Evolutionary conservation across 805 yeast species (phyloP).

Genomic region (Zygotorulaspora chibaensis): DNA sequence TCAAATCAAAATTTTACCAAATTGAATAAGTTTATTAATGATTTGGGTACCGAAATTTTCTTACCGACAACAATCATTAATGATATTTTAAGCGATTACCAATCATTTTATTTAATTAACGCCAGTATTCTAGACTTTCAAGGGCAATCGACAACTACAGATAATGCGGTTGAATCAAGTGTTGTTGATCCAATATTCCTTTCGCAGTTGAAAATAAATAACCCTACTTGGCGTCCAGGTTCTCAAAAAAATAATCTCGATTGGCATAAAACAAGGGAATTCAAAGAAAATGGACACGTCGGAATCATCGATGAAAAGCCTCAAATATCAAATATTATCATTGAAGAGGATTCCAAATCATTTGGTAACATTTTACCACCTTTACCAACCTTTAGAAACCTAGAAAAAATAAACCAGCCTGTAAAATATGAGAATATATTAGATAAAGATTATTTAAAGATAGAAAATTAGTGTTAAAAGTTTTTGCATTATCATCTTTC

Average conservation of each 20-base stretch:
- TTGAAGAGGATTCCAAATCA: conserved; percentile 20
- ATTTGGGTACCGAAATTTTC: conserved; percentile 42
- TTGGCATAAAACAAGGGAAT: conserved; percentile 25
- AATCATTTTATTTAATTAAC: conserved; percentile 35
- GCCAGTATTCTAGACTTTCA: conserved; percentile 27
- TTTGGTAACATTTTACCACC: conserved; percentile 27
- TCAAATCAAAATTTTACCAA: conserved; percentile 42
- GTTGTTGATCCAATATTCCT: conserved; percentile 28
- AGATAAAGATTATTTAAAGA: conserved; percentile 5
- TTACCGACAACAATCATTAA: conserved; percentile 49
- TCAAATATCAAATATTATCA: conserved; percentile 37
- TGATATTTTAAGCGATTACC: conserved; percentile 37
- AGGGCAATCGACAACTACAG: conserved; percentile 5
- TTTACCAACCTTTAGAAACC: conserved; percentile 57
- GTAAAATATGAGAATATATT: conserved; percentile 28
- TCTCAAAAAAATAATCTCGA: conserved; percentile 13
- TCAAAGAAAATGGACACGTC: conserved; percentile 36
- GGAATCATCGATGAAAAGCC: conserved; percentile 43
- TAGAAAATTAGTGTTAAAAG: conserved; percentile 1
- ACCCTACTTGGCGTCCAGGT: conserved; percentile 28
- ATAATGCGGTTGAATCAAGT: not conserved
- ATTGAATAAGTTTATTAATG: conserved; percentile 42
- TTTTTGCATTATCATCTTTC: not conserved
- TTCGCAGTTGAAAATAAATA: conserved; percentile 28
- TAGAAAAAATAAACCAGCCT: conserved; percentile 55